phyloP scores from a whole-genome alignment of 768 basidiomycete genomes.

The Mycena metata region DNA sequence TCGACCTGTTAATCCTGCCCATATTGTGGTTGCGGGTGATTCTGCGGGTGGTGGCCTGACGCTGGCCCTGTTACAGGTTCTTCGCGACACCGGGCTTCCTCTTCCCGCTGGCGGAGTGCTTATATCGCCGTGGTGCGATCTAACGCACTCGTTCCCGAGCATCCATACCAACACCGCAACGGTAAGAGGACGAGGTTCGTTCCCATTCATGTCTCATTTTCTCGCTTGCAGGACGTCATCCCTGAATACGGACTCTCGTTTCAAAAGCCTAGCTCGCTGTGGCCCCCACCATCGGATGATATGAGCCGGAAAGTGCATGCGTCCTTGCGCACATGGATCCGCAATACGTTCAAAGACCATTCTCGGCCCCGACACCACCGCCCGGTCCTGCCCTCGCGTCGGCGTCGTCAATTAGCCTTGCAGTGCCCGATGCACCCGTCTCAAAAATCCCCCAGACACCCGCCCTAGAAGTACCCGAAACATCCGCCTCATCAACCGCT shows the following conservation, averaged over 20 bases:
- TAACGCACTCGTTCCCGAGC: constrained; percentile 97
- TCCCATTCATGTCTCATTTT: neutral
- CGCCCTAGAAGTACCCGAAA: constrained; percentile 36
- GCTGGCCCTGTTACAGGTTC: constrained; percentile 85
- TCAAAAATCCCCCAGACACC: no score
- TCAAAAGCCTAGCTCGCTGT: constrained; percentile 83
- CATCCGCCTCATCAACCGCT: constrained; percentile 9
- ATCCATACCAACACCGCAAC: constrained; percentile 88
- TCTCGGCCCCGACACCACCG: constrained; percentile 38
- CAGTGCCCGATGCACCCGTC: constrained; percentile 37
- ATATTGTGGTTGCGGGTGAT: constrained; percentile 90
- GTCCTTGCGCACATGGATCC: constrained; percentile 70
- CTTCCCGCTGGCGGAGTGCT: constrained; percentile 89
- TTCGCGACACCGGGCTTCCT: constrained; percentile 88
- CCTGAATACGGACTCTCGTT: constrained; percentile 81
- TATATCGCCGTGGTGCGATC: constrained; percentile 91
- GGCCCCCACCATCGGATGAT: constrained; percentile 83
- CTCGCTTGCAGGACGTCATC: constrained; percentile 74
- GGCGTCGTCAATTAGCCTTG: constrained; percentile 15
- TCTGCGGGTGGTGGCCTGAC: constrained; percentile 93
- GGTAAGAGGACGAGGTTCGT: constrained; percentile 55
- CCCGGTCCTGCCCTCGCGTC: constrained; percentile 33
- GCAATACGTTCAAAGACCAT: constrained; percentile 61
- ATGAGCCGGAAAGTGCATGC: constrained; percentile 69
- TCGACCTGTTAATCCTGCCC: constrained; percentile 80